phyloP scores from a whole-genome alignment of 176 grass and related monocot genomes.

The Alopecurus myosuroides region DNA sequence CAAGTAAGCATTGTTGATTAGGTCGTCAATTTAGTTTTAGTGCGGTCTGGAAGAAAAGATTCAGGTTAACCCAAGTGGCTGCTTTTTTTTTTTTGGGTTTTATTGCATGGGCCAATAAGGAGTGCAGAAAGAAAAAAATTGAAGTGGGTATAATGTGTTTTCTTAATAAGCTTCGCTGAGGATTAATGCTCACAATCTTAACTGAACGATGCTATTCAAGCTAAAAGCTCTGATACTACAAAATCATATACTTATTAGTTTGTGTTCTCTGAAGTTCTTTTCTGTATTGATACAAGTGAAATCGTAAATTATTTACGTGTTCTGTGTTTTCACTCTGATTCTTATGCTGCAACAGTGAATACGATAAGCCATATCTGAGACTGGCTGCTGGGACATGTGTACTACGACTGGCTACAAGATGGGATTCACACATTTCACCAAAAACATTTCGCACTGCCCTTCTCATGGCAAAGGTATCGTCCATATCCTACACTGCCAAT shows the following conservation, averaged over 20 bases:
- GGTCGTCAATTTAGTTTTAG: neutral
- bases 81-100: neutral
- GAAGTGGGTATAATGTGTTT: neutral
- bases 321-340: conserved; percentile 18
- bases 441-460: conserved; percentile 61
- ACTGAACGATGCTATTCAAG: neutral
- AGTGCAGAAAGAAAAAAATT: neutral
- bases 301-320: conserved; percentile 19
- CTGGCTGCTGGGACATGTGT: conserved; percentile 74
- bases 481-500: conserved; percentile 25
- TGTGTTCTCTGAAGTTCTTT: neutral
- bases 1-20: conserved; percentile 4
- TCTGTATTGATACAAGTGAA: conserved; percentile 20
- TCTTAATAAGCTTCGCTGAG: neutral
- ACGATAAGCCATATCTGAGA: conserved; percentile 64
- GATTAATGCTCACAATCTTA: neutral
- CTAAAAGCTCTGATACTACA: conserved; percentile 8
- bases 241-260: conserved; percentile 1
- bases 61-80: neutral
- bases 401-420: conserved; percentile 71
- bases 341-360: conserved; percentile 49
- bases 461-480: conserved; percentile 71
- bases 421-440: conserved; percentile 83
- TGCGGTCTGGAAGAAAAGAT: conserved; percentile 2
- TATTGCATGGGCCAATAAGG: neutral